Conservation (phyloP, 164 flowering plant genomes). For the Vitis labrusca region DNA sequence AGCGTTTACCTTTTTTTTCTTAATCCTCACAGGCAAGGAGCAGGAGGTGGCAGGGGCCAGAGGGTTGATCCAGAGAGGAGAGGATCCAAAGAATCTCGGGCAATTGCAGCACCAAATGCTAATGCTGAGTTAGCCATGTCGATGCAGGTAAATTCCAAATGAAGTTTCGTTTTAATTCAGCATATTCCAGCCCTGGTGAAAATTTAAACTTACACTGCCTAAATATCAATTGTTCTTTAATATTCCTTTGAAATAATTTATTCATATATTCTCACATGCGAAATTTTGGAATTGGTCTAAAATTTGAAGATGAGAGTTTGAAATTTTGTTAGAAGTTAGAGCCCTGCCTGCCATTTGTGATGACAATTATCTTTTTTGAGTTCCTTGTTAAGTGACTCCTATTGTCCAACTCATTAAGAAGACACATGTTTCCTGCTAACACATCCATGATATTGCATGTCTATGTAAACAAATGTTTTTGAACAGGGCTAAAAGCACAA, state of each 20-base stretch:
- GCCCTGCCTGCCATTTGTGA: not conserved
- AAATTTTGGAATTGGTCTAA: not conserved
- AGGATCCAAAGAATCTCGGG: slow-evolving; percentile 11
- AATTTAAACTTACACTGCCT: not conserved
- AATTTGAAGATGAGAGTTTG: not conserved
- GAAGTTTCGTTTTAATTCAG: not conserved
- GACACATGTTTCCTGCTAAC: not conserved
- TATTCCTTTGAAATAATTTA: not conserved
- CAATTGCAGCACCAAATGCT: slow-evolving; percentile 15
- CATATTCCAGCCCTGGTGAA: not conserved
- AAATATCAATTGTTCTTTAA: not conserved
- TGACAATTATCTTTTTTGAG: not conserved
- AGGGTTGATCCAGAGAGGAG: slow-evolving; percentile 17
- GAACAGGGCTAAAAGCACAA: too few relatives aligned
- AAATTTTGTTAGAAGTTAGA: not conserved
- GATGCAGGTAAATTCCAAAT: slow-evolving; percentile 35
- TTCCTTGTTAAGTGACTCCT: not conserved
- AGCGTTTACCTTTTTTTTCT: not conserved
- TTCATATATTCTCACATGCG: not conserved
- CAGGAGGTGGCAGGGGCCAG: slow-evolving; percentile 10
- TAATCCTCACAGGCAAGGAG: slow-evolving; percentile 25
- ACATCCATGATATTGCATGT: not conserved
- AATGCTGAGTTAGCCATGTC: slow-evolving; percentile 22
- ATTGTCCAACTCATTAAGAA: not conserved
- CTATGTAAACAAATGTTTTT: not conserved